Evolutionary conservation across 208 protist species (phyloP).

Genomic region (Tritrichomonas musculus): DNA sequence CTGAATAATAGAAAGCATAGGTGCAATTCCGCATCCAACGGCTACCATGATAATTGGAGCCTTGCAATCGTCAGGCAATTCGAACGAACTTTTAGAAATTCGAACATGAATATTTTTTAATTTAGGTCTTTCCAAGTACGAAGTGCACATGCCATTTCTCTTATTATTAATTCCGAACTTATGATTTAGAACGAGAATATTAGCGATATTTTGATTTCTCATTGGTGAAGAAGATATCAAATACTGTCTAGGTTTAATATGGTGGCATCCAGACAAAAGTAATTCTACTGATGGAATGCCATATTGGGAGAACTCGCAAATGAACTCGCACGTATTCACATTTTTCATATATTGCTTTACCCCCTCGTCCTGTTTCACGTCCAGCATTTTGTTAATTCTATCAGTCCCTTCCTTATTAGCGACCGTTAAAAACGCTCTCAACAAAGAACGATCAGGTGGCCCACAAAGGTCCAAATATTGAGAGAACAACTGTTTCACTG

Average conservation of each 20-base stretch:
- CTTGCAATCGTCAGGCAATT: no score
- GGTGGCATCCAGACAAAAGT: background rate
- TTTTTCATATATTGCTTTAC: background rate
- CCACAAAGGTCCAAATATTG: background rate
- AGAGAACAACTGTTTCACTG: background rate
- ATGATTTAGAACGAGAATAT: background rate
- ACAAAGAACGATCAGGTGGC: background rate
- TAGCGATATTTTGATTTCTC: no score
- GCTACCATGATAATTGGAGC: background rate
- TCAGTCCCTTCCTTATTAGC: background rate
- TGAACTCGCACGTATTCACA: background rate
- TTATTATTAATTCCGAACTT: background rate
- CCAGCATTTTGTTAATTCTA: background rate
- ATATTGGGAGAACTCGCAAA: background rate
- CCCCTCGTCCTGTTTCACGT: background rate
- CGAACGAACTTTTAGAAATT: no score
- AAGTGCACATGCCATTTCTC: background rate
- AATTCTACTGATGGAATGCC: background rate
- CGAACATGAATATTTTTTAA: background rate
- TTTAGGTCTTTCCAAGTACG: background rate
- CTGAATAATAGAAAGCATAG: background rate
- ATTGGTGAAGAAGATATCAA: background rate
- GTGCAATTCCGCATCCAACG: background rate
- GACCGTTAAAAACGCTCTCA: background rate
- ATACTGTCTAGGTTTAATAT: background rate